Evolutionary conservation across 768 basidiomycete species (phyloP).

Genomic region (Hirschioporus abietinus): DNA sequence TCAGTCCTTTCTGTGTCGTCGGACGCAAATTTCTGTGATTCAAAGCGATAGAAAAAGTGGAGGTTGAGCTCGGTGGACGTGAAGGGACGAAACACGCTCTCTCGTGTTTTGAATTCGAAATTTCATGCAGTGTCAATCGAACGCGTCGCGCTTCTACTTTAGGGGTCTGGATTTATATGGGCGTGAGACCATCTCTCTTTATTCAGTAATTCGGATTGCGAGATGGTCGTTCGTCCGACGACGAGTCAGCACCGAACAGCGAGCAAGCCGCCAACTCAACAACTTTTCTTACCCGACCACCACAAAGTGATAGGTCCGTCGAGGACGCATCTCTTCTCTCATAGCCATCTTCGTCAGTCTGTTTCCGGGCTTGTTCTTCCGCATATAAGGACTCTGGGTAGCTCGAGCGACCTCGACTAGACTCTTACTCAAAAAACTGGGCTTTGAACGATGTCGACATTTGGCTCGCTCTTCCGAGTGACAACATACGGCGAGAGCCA

Average conservation of each 20-base stretch:
- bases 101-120: neutral
- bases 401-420: neutral
- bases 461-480: constrained; percentile 86
- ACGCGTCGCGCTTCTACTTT: neutral
- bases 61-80: neutral
- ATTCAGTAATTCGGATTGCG: neutral
- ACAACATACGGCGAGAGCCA: constrained; percentile 99
- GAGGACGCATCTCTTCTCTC: neutral
- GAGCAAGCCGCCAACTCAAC: neutral
- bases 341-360: neutral
- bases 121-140: neutral
- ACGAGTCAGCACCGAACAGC: neutral
- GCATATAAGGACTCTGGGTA: neutral
- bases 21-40: neutral
- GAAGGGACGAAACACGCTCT: neutral
- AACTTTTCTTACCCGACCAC: neutral
- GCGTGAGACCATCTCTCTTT: neutral
- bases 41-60: neutral
- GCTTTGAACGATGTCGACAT: constrained; percentile 72
- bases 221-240: neutral
- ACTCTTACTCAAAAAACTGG: neutral
- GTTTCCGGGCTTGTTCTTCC: neutral
- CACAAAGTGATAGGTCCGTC: neutral
- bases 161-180: neutral
- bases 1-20: neutral